Evolutionary conservation across 2,329 filamentous ascomycete genomes (phyloP), one percentile per base, ranked within the genome.

Genomic region (Diaporthe vaccinii): DNA sequence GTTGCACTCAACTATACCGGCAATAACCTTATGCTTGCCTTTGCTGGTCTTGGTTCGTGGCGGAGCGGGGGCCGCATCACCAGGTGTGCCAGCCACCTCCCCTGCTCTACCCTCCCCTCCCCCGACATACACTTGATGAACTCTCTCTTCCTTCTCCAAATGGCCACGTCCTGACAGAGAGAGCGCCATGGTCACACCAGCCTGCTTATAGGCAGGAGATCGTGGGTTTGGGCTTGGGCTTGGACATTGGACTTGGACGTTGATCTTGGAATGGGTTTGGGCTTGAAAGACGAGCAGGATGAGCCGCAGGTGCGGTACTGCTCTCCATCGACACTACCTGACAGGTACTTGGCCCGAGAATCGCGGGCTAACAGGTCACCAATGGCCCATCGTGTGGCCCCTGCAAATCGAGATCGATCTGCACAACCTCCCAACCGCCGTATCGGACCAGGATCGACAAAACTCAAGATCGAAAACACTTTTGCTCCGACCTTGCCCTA

Each of bases 331-430:
- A 46, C 15, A 31, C 25, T 65, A 34, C 31, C 31, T 58, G 55
- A 25, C 12, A 36, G 62, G 36, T 67, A 67, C 31, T 14, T 68
- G 62, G 12, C 20, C 62, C 44, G 44, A 36, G 44, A 53, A 25
- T 25, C 12, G 44, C 7, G 44, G 31, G 31, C 61, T 67, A 51
- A 36, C 31, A 25, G n/a, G 17, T 12, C 22, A 51, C 62, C 10
- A 20, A 20, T 36, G 36, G 5, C 62, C 44, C 20, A 68, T 68
- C 62, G 62, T 12, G 22, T 6, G 28, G 44, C 57, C 70, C 70
- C 70, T 62, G 70, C 34, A 72, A 68, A 72, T 72, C 70, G 70
- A 72, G 70, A 72, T 72, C 70, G 70, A 72, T 72, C 70, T 62
- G 28, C 57, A 20, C 58, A 22, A 25, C 57, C 70, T 62, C 70